Evolutionary conservation across 2,329 filamentous ascomycete genomes (phyloP).

Genomic region (Aspergillus tanneri): DNA sequence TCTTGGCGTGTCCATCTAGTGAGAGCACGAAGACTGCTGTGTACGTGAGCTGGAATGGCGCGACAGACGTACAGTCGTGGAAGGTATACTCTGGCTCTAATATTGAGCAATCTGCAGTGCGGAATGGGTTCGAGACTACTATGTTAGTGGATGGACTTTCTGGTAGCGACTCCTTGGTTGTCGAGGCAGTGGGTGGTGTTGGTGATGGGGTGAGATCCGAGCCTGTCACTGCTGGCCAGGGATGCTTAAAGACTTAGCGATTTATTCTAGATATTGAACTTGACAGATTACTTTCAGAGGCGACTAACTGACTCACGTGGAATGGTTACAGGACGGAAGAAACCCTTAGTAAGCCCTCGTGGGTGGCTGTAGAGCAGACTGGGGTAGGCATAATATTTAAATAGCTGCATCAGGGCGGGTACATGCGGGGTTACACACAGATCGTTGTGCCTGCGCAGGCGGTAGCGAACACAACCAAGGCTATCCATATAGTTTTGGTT

Average conservation of each 20-base stretch:
- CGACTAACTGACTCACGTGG: too few relatives aligned
- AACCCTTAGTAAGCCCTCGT: too few relatives aligned
- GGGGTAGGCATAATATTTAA: too few relatives aligned
- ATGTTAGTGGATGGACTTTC: neutral
- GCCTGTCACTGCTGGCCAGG: neutral
- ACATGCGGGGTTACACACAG: too few relatives aligned
- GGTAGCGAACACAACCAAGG: too few relatives aligned
- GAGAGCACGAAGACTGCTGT: slow-evolving; percentile 21
- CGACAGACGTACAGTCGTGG: slow-evolving; percentile 32
- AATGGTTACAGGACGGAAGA: too few relatives aligned
- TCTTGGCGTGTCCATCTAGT: slow-evolving; percentile 15
- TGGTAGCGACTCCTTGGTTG: neutral
- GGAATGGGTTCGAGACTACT: neutral
- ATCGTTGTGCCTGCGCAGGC: too few relatives aligned
- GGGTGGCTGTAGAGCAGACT: too few relatives aligned
- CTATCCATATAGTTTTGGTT: too few relatives aligned
- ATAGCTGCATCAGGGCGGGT: too few relatives aligned
- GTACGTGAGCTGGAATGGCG: slow-evolving; percentile 43
- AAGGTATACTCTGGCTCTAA: slow-evolving; percentile 12
- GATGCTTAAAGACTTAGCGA: neutral
- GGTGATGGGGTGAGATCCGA: neutral
- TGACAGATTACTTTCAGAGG: too few relatives aligned
- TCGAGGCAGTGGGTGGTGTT: neutral
- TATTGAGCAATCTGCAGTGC: neutral
- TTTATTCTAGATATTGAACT: too few relatives aligned